Base-by-base conservation (phyloP, 78 protist genomes). In the Dictyostelium purpureum region DNA sequence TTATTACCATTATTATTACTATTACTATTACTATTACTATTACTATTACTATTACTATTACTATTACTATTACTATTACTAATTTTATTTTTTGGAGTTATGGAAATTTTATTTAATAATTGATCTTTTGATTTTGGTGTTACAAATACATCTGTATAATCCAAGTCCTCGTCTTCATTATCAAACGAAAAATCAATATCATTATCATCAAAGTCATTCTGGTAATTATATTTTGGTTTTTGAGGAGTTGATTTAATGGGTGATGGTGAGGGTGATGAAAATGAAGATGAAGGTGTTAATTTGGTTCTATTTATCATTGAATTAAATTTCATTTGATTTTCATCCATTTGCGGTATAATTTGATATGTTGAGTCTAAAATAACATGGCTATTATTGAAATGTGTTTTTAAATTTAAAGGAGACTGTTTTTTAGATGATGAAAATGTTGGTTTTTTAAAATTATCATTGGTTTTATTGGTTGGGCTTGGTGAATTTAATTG, bases 241-340 rank as follows among this genome's bases (percentile, higher is more conserved):
- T 67, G 31, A 4, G 87, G 19, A 1, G 47, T 79, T 63, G 63
- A 6, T 43, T 19, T 37, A 24, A 37, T 65, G 4, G 75, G 2
- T 42, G 4, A 24, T 35, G 76, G 18, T 38, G 79, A 3, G 9
- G 33, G 14, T 33, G 47, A 0, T 38, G 59, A 14, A 0, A 12
- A 33, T 14, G 52, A 19, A 11, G 61, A 4, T 21, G 75, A 21
- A 19, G 71, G 33, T 43, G 2, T n/a, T 18, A 24, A 57, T 14
- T 40, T 43, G 54, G 11, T 42, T 47, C 88, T 61, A 79, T 79
- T 79, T 10, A 79, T 79, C 28, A 79, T 33, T 18, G 65, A 6
- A 43, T 65, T 67, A 28, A 79, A 65, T 21, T 66, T 66, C 26
- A 35, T 51, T 16, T 75, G 81, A 21, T 52, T 24, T 19, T 75